Evolutionary conservation across 805 yeast genomes (phyloP).

Genomic region (Candida michaelii): DNA sequence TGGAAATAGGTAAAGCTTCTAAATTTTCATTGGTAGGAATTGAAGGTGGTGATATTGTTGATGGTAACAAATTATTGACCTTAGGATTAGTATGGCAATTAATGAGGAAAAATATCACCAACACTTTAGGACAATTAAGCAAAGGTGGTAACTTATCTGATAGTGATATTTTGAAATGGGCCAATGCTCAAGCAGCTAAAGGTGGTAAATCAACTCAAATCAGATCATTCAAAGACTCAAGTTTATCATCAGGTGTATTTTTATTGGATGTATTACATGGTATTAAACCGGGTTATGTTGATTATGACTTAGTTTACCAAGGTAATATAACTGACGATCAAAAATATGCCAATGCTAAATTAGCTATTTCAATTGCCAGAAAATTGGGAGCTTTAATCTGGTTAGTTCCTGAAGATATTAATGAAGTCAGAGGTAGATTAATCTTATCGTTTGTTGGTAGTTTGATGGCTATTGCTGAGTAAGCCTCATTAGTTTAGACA

Average conservation of each 20-base stretch:
- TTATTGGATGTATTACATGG: constrained; percentile 89
- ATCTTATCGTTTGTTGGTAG: constrained; percentile 94
- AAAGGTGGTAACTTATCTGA: constrained; percentile 75
- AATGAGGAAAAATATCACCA: constrained; percentile 92
- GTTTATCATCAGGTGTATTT: constrained; percentile 76
- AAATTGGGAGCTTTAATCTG: constrained; percentile 96
- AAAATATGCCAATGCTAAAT: constrained; percentile 87
- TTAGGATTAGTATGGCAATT: constrained; percentile 97
- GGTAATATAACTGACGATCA: constrained; percentile 73
- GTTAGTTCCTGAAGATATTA: constrained; percentile 99
- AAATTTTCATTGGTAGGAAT: constrained; percentile 94
- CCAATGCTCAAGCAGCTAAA: constrained; percentile 77
- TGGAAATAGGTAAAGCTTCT: constrained; percentile 89
- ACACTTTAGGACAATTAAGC: constrained; percentile 71
- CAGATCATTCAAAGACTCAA: constrained; percentile 83
- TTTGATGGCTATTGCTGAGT: constrained; percentile 59
- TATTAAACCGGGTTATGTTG: constrained; percentile 95
- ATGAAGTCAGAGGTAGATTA: constrained; percentile 91
- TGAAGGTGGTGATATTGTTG: constrained; percentile 96
- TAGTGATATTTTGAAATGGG: constrained; percentile 89
- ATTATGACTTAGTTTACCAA: constrained; percentile 83
- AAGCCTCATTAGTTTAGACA: no score
- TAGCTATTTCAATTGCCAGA: constrained; percentile 97
- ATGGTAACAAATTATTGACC: constrained; percentile 85
- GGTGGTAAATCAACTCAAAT: constrained; percentile 77